Conservation (phyloP, 2,329 filamentous ascomycete genomes). For the Fusarium ramigenum region DNA sequence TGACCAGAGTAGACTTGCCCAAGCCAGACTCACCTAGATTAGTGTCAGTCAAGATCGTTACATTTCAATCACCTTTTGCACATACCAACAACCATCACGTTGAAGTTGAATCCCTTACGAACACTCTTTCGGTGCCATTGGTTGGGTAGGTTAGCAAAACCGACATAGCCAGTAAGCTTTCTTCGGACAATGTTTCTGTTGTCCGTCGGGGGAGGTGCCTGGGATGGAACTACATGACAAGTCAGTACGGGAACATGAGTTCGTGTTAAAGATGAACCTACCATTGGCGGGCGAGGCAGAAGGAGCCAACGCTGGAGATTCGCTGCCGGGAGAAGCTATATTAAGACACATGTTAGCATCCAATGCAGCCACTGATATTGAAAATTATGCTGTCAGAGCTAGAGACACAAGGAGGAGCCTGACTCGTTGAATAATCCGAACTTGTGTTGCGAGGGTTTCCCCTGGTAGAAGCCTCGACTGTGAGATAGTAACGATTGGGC, state of each 20-base stretch:
- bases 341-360: conserved; percentile 49
- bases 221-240: conserved; percentile 44
- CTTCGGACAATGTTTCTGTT: conserved; percentile 96
- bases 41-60: neutral
- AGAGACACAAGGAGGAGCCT: conserved; percentile 46
- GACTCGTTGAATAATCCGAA: conserved; percentile 44
- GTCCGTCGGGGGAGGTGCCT: conserved; percentile 62
- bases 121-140: conserved; percentile 99
- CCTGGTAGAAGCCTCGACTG: neutral
- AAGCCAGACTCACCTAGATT: conserved; percentile 92
- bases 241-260: conserved; percentile 1
- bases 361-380: neutral
- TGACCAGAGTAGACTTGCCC: conserved; percentile 98
- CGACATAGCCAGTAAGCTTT: conserved; percentile 98
- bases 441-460: neutral
- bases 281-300: conserved; percentile 52
- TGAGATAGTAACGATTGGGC: neutral
- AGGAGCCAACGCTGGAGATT: conserved; percentile 55
- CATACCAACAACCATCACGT: conserved; percentile 99
- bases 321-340: conserved; percentile 58
- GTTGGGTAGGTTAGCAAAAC: conserved; percentile 98
- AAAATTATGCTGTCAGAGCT: conserved; percentile 26
- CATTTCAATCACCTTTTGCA: neutral
- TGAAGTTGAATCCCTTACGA: conserved; percentile 99
- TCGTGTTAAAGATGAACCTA: conserved; percentile 39